Base-by-base conservation (phyloP, 2,329 filamentous ascomycete species). In the Sordariomycetes sp. region DNA sequence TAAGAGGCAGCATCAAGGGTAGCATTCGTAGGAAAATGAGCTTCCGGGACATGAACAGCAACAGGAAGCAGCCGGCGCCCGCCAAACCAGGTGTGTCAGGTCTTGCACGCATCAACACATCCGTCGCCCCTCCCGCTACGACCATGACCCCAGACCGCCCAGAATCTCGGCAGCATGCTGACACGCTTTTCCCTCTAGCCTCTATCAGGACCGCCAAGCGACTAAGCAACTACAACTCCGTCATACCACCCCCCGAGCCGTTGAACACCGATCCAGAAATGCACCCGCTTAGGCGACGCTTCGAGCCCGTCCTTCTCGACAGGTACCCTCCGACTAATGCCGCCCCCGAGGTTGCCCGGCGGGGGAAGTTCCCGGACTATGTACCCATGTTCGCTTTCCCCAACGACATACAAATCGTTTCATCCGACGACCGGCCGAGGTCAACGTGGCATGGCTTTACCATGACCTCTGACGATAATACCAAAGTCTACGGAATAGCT, bases 401-500 rank as follows among this genome's bases (percentile, higher is more conserved):
- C 52, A 96, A 97, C 70, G 94, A 99, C 69, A 94, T 99, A 64
- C 90, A 90, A 61, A 94, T 99, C 56, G 89, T 97, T 10, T 96
- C 94, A 1, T 91, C 91, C 1, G 94, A 99, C 66, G 90, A 96
- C 68, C 81, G 91, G 60, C 94, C 94, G 1, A 81, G 90, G 60
- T 92, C 94, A n/a, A 96, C 91, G 25, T 99, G 94, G 94, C 94
- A 99, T 71, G 94, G 94, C 54, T 99, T 99, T 67, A 91, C 90
- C 61, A 97, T 99, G 94, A 99, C 94, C 2, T 87, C 87, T 24
- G 88, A 89, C 58, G 91, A 97, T 67, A 92, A 90, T 64, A 87
- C 89, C 57, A 95, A 94, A 68, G 77, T 97, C 22, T 92, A 97
- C 66, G 92, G 90, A 36, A 89, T 97, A 59, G 91, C 88, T 61